Base-by-base conservation (phyloP, 2,329 filamentous ascomycete genomes). In the Hysterium pulicare region DNA sequence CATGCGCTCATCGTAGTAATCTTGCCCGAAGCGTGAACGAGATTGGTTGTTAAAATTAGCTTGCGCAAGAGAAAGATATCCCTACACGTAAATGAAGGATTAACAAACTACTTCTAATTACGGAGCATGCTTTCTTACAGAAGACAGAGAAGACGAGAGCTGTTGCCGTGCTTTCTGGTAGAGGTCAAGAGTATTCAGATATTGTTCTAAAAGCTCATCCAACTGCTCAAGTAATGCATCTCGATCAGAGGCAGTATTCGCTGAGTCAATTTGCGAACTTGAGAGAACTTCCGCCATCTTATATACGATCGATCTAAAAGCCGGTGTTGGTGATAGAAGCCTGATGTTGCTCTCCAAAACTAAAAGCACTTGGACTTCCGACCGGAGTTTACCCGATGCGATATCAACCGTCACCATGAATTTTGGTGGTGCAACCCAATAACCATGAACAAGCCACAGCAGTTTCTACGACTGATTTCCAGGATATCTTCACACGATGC, bases 1-100 rank as follows among this genome's bases (percentile, higher is more conserved):
- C 81, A 88, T 87, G 35, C 86, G 77, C 50, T 81, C 77, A 62
- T 90, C 85, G 59, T 87, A 91, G 57, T 79, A 77, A 54, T 87
- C 83, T 49, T 73, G 76, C 3, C 85, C 86, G 59, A 85, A 90
- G 32, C 80, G 73, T 47, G 80, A 62, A 23, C 82, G 78, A 10
- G 78, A 71, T 58, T 80, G 74, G n/a, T 79, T 80, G 21, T 78
- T 71, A 66, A 87, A 90, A 67, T 90, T 89, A 47, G 87, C 86
- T 44, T 86, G 78, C n/a, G 86, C 83, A 31, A 90, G 72, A 50
- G 70, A 66, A 22, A 76, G 56, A 47, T 66, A 74, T 5, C 70
- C 72, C 69, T 73, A 34, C 7, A 11, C 11, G 30, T 23, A 34
- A 3, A 33, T 24, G 32, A 21, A 20, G n/a, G 11, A 23, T 33